Evolutionary conservation across 768 basidiomycete genomes (phyloP).

Genomic region (Trametes cinnabarina): DNA sequence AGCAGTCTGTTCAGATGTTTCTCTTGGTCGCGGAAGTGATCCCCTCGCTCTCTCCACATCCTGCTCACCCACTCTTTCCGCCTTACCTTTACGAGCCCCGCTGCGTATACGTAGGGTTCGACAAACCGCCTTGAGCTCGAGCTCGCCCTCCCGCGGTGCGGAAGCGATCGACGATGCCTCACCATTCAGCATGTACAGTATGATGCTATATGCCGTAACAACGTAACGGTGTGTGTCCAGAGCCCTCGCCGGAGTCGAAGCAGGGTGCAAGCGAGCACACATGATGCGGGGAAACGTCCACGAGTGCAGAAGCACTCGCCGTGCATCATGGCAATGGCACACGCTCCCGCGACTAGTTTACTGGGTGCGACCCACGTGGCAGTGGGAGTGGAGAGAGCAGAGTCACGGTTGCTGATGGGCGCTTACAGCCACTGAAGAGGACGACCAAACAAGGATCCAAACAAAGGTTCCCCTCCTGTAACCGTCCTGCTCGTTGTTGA

Average conservation of each 20-base stretch:
- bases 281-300: slow-evolving; percentile 5
- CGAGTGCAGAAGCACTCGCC: too few relatives aligned
- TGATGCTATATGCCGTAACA: slow-evolving; percentile 7
- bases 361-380: slow-evolving; percentile 10
- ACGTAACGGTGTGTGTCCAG: neutral
- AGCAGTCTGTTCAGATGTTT: too few relatives aligned
- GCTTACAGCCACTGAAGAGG: neutral
- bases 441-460: slow-evolving; percentile 18
- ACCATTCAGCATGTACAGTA: neutral
- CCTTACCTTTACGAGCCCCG: too few relatives aligned
- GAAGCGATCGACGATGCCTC: neutral
- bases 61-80: too few relatives aligned
- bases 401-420: neutral
- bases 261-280: neutral
- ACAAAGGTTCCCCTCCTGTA: slow-evolving; percentile 20
- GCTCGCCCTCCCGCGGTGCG: neutral
- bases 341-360: slow-evolving; percentile 1
- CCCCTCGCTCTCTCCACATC: neutral
- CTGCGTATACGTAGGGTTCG: too few relatives aligned
- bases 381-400: slow-evolving; percentile 14
- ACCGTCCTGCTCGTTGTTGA: slow-evolving; percentile 23
- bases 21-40: too few relatives aligned
- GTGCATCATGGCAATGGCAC: neutral
- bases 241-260: neutral
- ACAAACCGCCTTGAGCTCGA: too few relatives aligned